A percentile compares a stretch with the other conserved stretches of the same genome.
phyloP scores from a whole-genome alignment of 1,139 yeast genomes.

The Pneumocystis jirovecii region DNA sequence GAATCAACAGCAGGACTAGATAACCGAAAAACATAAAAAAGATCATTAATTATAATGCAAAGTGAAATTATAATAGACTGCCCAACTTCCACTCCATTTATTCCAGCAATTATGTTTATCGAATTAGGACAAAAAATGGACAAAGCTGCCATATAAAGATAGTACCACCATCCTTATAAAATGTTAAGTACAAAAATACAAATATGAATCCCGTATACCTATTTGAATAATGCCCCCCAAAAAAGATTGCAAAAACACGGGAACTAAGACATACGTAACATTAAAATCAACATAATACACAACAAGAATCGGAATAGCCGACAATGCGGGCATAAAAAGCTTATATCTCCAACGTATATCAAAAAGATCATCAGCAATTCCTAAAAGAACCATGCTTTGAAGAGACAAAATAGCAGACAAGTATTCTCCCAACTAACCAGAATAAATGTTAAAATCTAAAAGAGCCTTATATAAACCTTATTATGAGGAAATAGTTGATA shows the following conservation, averaged over 20 bases:
- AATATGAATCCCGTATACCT: constrained; percentile 26
- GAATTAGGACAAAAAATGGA: constrained; percentile 92
- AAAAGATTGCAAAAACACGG: constrained; percentile 40
- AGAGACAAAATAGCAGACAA: constrained; percentile 71
- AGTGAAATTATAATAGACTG: constrained; percentile 69
- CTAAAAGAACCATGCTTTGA: constrained; percentile 70
- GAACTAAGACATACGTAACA: constrained; percentile 77
- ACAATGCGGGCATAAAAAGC: constrained; percentile 86
- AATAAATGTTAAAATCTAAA: not conserved
- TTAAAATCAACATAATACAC: constrained; percentile 92
- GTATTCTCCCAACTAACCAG: constrained; percentile 45
- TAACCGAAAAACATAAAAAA: constrained; percentile 44
- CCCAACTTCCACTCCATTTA: constrained; percentile 92
- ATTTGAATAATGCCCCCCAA: constrained; percentile 18
- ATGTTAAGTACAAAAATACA: constrained; percentile 29
- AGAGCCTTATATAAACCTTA: not conserved
- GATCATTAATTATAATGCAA: constrained; percentile 60
- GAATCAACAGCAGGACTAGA: constrained; percentile 57
- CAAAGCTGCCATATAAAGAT: constrained; percentile 76
- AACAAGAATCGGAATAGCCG: constrained; percentile 76
- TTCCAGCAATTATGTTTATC: constrained; percentile 91
- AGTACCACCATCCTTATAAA: constrained; percentile 53
- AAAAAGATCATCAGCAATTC: constrained; percentile 85
- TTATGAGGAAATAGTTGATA: constrained; percentile 2
- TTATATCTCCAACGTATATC: constrained; percentile 96